Conservation (phyloP, 78 protist genomes). For the Dictyostelium intermedium region DNA sequence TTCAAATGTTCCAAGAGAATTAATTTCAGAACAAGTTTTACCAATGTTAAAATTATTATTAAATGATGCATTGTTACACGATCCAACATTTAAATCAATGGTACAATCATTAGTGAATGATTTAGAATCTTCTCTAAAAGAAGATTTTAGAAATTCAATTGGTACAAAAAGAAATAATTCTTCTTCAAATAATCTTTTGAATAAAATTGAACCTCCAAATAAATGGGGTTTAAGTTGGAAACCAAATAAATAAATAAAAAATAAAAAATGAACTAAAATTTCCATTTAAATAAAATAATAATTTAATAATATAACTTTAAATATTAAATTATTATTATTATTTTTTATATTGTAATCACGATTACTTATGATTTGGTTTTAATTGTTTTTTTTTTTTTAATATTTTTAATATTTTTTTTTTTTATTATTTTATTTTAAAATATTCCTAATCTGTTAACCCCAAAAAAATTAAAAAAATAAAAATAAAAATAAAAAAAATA, state of each 20-base stretch:
- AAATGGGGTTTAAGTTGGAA: slow-evolving; percentile 67
- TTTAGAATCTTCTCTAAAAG: slow-evolving; percentile 9
- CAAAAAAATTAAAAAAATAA: too few species aligned
- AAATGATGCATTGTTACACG: slow-evolving; percentile 45
- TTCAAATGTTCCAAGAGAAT: slow-evolving; percentile 5
- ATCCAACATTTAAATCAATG: slow-evolving; percentile 46
- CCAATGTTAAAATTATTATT: slow-evolving; percentile 21
- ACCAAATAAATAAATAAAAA: slow-evolving; percentile 1
- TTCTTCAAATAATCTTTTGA: background rate
- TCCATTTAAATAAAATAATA: background rate
- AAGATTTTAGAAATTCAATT: slow-evolving; percentile 35
- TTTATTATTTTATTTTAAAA: too few species aligned
- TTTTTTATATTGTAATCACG: too few species aligned
- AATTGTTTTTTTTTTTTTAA: too few species aligned
- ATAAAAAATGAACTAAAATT: background rate
- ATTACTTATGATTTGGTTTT: too few species aligned
- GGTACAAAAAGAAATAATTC: background rate
- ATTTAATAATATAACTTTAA: too few species aligned
- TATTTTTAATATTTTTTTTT: too few species aligned
- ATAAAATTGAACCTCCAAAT: slow-evolving; percentile 16
- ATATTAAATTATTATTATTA: too few species aligned
- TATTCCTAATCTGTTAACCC: too few species aligned
- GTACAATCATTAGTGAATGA: slow-evolving; percentile 32
- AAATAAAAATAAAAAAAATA: too few species aligned
- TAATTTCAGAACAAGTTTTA: slow-evolving; percentile 38